Conservation (phyloP, 2,329 filamentous ascomycete genomes). For the Cytospora schulzeri region DNA sequence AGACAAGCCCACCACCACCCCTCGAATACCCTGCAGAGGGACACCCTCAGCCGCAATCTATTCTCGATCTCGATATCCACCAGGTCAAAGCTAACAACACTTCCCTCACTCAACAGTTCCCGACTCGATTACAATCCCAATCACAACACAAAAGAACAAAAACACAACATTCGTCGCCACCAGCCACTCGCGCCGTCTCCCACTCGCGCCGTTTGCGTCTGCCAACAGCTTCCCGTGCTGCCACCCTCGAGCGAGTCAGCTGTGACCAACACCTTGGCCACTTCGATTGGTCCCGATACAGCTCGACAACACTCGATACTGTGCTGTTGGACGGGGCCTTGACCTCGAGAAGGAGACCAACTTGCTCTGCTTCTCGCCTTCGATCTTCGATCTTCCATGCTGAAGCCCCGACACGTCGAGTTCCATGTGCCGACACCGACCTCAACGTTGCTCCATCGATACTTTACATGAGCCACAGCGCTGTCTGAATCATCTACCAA, state of each 20-base stretch:
- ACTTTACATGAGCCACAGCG: slow-evolving; percentile 38
- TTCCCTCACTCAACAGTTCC: slow-evolving; percentile 8
- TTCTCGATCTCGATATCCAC: slow-evolving; percentile 1
- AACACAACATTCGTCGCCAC: slow-evolving; percentile 13
- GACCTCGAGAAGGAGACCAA: slow-evolving; percentile 18
- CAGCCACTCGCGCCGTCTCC: slow-evolving; percentile 8
- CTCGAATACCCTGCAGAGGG: slow-evolving; percentile 2
- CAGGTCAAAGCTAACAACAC: slow-evolving; percentile 3
- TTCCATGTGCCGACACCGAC: slow-evolving; percentile 38
- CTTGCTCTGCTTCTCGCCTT: slow-evolving; percentile 16
- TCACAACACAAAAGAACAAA: slow-evolving; percentile 19
- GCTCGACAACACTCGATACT: slow-evolving; percentile 6
- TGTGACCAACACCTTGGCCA: slow-evolving; percentile 20
- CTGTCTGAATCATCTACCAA: slow-evolving; percentile 27
- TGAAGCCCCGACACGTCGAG: slow-evolving; percentile 29
- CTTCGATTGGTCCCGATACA: slow-evolving; percentile 11
- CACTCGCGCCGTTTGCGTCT: slow-evolving; percentile 12
- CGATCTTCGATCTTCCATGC: slow-evolving; percentile 32
- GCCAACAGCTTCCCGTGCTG: slow-evolving; percentile 17
- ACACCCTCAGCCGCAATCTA: neutral
- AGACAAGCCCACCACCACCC: slow-evolving; percentile 1
- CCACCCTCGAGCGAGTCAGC: slow-evolving; percentile 25
- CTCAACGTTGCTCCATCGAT: slow-evolving; percentile 30
- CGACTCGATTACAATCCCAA: slow-evolving; percentile 8
- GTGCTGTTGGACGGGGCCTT: slow-evolving; percentile 7